These are phyloP conservation scores for Globisporangium parvum DNA, from an alignment of 352 stramenopile genomes.

Conservation along the genomic window DNA sequence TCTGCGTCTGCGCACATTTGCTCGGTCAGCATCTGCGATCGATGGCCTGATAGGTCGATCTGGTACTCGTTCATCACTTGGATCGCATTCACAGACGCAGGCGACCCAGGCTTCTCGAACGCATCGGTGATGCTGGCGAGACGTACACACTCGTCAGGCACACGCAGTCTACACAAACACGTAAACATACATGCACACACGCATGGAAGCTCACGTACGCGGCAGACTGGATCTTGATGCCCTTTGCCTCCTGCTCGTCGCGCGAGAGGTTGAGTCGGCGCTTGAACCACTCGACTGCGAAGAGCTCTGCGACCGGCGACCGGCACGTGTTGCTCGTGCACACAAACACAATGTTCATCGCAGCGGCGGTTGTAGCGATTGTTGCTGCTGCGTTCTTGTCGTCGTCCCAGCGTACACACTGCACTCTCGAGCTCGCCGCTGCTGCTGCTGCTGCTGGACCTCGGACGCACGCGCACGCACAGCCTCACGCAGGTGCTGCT, in stretches of 20 bases:
- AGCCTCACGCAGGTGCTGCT: no score
- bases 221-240: constrained; percentile 61
- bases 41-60: constrained; percentile 61
- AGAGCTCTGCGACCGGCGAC: constrained; percentile 68
- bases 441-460: not conserved
- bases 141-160: not conserved
- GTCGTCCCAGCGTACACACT: not conserved
- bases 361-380: not conserved
- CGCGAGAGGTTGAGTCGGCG: constrained; percentile 59
- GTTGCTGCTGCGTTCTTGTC: not conserved
- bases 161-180: not conserved
- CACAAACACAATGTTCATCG: constrained; percentile 79
- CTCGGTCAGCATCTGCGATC: constrained; percentile 59
- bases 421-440: not conserved
- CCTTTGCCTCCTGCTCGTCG: constrained; percentile 60
- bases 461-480: not conserved
- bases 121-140: constrained; percentile 52
- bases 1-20: constrained; percentile 60
- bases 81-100: constrained; percentile 52
- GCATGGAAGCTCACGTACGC: constrained; percentile 32
- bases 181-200: not conserved
- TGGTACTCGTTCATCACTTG: constrained; percentile 73
- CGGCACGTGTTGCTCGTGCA: constrained; percentile 85
- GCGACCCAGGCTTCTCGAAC: constrained; percentile 61
- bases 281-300: constrained; percentile 76